Percentiles rank a stretch among this genome's conserved stretches.
phyloP scores from a whole-genome alignment of 2,329 filamentous ascomycete species.

The Simplicillium sp. region DNA sequence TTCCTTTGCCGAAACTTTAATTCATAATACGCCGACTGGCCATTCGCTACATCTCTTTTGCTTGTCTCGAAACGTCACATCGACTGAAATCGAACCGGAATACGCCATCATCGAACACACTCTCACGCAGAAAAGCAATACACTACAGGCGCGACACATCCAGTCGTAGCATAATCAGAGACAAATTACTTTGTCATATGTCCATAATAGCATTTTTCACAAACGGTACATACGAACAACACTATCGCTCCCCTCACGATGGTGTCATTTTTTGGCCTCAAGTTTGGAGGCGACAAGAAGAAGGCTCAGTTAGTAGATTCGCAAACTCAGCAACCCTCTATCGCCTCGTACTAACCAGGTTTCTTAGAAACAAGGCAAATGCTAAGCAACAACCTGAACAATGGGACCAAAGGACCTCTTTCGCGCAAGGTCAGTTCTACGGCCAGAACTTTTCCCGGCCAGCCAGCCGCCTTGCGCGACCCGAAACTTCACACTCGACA shows the following conservation, averaged over 20 bases:
- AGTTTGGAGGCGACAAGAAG: constrained; percentile 46
- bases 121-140: too few relatives aligned
- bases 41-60: not conserved
- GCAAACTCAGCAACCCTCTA: not conserved
- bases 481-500: constrained; percentile 29
- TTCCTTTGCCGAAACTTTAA: too few relatives aligned
- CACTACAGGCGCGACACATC: too few relatives aligned
- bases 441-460: constrained; percentile 23
- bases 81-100: too few relatives aligned
- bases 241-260: constrained; percentile 20
- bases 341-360: not conserved
- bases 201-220: too few relatives aligned
- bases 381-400: not conserved
- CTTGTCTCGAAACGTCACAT: not conserved
- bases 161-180: too few relatives aligned
- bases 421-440: constrained; percentile 25
- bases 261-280: constrained; percentile 52
- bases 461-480: constrained; percentile 23
- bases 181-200: too few relatives aligned
- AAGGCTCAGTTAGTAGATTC: constrained; percentile 33
- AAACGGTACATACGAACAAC: too few relatives aligned
- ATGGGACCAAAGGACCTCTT: constrained; percentile 1
- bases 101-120: too few relatives aligned
- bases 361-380: constrained; percentile 21
- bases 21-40: not conserved